Evolutionary conservation across 306 rosid species (phyloP).

Genomic region (Trichosanthes truncata): DNA sequence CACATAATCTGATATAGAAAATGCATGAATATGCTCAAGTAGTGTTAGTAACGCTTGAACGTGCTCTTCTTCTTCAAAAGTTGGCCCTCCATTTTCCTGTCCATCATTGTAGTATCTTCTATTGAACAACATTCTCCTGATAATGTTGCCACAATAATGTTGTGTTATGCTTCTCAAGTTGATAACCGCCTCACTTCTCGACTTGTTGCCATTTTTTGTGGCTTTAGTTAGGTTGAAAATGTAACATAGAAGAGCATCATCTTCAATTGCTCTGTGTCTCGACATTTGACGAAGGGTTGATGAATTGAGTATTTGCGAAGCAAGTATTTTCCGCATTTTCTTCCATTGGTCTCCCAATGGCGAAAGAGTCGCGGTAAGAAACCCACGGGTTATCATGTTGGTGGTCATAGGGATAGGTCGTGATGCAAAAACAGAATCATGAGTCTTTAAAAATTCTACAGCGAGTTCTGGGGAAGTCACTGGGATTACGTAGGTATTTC

Average conservation of each 20-base stretch:
- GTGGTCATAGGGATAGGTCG: constrained; percentile 14
- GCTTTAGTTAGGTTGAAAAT: constrained; percentile 3
- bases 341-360: constrained; percentile 13
- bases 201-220: too few species aligned
- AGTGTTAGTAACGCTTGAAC: constrained; percentile 9
- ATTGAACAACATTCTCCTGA: constrained; percentile 19
- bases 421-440: constrained; percentile 32
- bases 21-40: constrained; percentile 12
- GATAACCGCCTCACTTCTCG: constrained; percentile 1
- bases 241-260: constrained; percentile 23
- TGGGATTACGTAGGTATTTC: constrained; percentile 27
- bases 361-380: background rate
- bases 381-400: constrained; percentile 3
- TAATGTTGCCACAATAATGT: constrained; percentile 23
- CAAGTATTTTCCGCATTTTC: constrained; percentile 8
- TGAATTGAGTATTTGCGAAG: background rate
- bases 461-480: constrained; percentile 25
- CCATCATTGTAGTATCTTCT: constrained; percentile 29
- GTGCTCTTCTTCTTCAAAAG: constrained; percentile 28
- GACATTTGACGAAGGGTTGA: constrained; percentile 16
- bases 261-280: constrained; percentile 26
- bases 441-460: constrained; percentile 24
- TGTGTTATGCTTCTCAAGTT: constrained; percentile 14
- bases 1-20: constrained; percentile 26
- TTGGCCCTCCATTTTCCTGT: constrained; percentile 30